Evolutionary conservation across 2,329 filamentous ascomycete species (phyloP).

Genomic region (Monilinia aucupariae): DNA sequence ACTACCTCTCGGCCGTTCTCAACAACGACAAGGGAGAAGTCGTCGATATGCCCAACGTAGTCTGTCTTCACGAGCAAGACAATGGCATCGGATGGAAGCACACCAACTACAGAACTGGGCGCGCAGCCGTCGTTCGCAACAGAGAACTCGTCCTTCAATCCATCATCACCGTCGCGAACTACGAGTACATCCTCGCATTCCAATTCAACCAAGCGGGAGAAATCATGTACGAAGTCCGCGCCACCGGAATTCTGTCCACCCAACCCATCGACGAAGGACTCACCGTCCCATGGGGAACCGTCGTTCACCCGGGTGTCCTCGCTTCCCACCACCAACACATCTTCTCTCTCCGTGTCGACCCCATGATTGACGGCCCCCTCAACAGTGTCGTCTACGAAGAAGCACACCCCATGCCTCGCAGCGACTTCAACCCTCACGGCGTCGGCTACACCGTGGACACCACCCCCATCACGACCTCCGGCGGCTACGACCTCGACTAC

Average conservation of each 20-base stretch:
- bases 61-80: slow-evolving; percentile 68
- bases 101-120: slow-evolving; percentile 60
- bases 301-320: slow-evolving; percentile 64
- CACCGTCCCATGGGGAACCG: slow-evolving; percentile 60
- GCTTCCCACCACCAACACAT: slow-evolving; percentile 72
- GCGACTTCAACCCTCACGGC: slow-evolving; percentile 47
- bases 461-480: slow-evolving; percentile 43
- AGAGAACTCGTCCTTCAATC: slow-evolving; percentile 63
- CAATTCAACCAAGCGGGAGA: slow-evolving; percentile 67
- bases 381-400: slow-evolving; percentile 54
- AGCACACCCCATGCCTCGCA: slow-evolving; percentile 54
- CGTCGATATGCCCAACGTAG: slow-evolving; percentile 56
- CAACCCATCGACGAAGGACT: slow-evolving; percentile 61
- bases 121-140: slow-evolving; percentile 57
- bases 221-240: slow-evolving; percentile 60
- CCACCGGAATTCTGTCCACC: slow-evolving; percentile 63
- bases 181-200: slow-evolving; percentile 68
- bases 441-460: slow-evolving; percentile 45
- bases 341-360: slow-evolving; percentile 61
- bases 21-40: slow-evolving; percentile 55
- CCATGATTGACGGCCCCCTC: slow-evolving; percentile 52
- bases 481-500: slow-evolving; percentile 44
- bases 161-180: slow-evolving; percentile 67
- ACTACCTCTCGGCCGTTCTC: slow-evolving; percentile 57
- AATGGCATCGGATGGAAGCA: slow-evolving; percentile 64